Base-by-base conservation (phyloP, 179 eudicot genomes). In the Corrigiola litoralis region DNA sequence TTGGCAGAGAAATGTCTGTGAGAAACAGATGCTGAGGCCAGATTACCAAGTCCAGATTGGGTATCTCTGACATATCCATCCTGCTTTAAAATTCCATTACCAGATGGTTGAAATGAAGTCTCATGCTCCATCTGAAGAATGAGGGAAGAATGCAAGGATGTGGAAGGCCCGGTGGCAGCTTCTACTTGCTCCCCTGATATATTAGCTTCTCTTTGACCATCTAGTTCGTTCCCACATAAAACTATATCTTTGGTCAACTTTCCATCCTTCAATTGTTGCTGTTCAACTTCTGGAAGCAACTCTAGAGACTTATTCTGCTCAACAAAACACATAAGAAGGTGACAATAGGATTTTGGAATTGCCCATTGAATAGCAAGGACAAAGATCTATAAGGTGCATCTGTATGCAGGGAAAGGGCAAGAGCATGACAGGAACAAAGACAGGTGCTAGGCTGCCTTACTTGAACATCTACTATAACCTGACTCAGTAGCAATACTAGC, bases 271-370 rank as follows among this genome's bases (percentile, higher is more conserved):
- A 84, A 51, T 69, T 81, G 83, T 71, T 83, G 87, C 74, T 77
- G 94, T 71, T 86, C 80, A 36, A 86, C 69, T 73, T 88, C 92
- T 20, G 95, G 97, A 72, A 94, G 92, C 76, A 94, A 72, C 70
- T 85, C 81, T 51, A 91, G 61, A 59, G 91, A 65, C 65, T 76
- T 89, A 65, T 80, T 81, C 99, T 94, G 90, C 75, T 48, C 61
- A 55, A 59, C 12, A 58, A 27, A 61, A 48, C 42, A 36, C 21
- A 51, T 71, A 32, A 61, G 42, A 52, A 32, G 44, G 18, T 11
- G 5, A 65, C 32, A 32, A 61, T 21, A 33, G 27, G 33, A 31
- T 7, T 45, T 58, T 32, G 61, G 42, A 24, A 20, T 21, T 31
- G 44, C n/a, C 6, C 51, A 20, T 31, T 12, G 36, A 20, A 66